Evolutionary conservation across 2,329 filamentous ascomycete species (phyloP).

Genomic region (Pyrenophora seminiperda): DNA sequence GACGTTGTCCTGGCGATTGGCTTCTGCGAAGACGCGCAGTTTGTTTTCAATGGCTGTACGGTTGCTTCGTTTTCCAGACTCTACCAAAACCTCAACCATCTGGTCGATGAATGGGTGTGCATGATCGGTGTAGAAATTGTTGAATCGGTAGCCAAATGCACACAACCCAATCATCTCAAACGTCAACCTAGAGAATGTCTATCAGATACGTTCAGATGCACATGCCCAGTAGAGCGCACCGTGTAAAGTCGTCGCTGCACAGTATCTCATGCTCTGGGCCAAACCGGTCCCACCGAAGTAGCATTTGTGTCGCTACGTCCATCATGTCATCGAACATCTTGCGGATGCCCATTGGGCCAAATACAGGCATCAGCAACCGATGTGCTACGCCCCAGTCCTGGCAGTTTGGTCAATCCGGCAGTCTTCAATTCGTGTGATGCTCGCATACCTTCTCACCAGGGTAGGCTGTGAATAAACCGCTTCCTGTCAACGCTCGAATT

Average conservation of each 20-base stretch:
- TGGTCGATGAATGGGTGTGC: slow-evolving; percentile 10
- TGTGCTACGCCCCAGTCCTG: slow-evolving; percentile 11
- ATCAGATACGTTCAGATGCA: neutral
- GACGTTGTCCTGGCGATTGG: slow-evolving; percentile 10
- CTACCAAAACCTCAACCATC: slow-evolving; percentile 12
- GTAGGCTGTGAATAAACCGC: slow-evolving; percentile 12
- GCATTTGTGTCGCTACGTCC: slow-evolving; percentile 10
- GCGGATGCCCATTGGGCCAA: slow-evolving; percentile 12
- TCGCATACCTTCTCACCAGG: slow-evolving; percentile 6
- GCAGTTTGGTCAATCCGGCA: neutral
- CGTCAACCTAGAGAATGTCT: slow-evolving; percentile 1
- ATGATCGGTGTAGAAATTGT: slow-evolving; percentile 11
- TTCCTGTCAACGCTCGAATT: slow-evolving; percentile 8
- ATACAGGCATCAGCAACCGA: slow-evolving; percentile 9
- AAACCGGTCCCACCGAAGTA: slow-evolving; percentile 13
- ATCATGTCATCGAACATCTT: slow-evolving; percentile 15
- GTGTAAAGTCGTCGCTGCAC: slow-evolving; percentile 11
- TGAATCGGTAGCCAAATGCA: slow-evolving; percentile 14
- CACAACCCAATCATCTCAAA: slow-evolving; percentile 14
- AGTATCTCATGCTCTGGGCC: slow-evolving; percentile 10
- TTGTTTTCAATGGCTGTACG: slow-evolving; percentile 11
- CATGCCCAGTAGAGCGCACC: neutral
- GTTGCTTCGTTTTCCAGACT: slow-evolving; percentile 7
- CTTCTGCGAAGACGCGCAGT: slow-evolving; percentile 11
- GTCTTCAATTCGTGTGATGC: neutral